Conservation (phyloP, 2,329 filamentous ascomycete genomes). For the Talaromyces sp. region DNA sequence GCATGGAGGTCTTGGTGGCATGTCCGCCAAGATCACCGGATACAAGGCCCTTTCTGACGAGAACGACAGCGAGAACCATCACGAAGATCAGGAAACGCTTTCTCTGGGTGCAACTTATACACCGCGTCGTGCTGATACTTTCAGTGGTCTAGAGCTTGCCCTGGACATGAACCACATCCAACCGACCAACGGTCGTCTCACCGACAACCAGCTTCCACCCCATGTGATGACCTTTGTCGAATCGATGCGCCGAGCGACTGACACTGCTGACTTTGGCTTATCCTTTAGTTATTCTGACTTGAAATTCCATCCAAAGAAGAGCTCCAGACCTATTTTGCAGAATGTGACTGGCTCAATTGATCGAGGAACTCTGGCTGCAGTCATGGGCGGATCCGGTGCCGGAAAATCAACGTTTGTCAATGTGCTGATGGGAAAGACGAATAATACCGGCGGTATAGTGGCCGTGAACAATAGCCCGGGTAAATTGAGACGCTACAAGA, state of each 20-base stretch:
- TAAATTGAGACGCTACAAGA: conserved; percentile 4
- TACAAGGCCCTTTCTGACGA: conserved; percentile 9
- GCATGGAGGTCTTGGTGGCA: neutral
- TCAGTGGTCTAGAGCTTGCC: conserved; percentile 5
- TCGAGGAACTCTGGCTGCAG: conserved; percentile 4
- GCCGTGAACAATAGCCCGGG: conserved; percentile 9
- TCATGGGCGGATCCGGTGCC: conserved; percentile 11
- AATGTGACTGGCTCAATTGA: conserved; percentile 9
- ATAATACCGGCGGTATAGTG: conserved; percentile 7
- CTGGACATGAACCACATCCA: neutral
- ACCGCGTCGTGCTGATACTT: conserved; percentile 6
- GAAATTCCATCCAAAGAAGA: conserved; percentile 7
- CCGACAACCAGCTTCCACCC: conserved; percentile 1
- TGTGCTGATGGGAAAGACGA: conserved; percentile 12
- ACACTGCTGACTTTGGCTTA: conserved; percentile 3
- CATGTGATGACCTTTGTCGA: conserved; percentile 5
- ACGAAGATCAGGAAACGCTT: conserved; percentile 7
- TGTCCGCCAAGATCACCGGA: conserved; percentile 4
- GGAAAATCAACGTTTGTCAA: conserved; percentile 9
- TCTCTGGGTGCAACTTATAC: neutral
- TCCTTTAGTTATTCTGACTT: conserved; percentile 7
- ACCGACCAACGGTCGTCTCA: neutral
- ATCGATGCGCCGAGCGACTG: conserved; percentile 10
- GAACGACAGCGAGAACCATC: neutral
- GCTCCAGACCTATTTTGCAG: neutral